A percentile compares a stretch with the other conserved stretches of the same genome.
Conservation (phyloP, 257 asterid genomes). For the Solanum sejunctum region DNA sequence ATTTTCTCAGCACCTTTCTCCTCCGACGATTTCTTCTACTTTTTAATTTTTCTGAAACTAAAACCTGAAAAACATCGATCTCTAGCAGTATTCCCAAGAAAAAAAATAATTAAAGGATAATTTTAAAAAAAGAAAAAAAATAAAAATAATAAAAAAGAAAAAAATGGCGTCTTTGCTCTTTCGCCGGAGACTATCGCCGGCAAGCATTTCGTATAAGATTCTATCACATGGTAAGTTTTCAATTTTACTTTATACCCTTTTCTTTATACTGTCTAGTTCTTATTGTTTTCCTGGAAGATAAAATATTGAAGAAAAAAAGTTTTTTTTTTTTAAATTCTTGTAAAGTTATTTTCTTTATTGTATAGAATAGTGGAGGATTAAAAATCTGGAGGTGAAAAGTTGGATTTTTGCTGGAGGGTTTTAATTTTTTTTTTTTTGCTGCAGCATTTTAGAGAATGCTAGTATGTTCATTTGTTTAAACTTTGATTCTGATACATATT, state of each 20-base stretch:
- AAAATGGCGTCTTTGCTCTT: slow-evolving; percentile 37
- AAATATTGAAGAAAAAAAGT: neutral
- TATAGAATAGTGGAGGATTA: neutral
- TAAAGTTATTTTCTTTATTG: neutral
- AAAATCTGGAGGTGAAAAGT: neutral
- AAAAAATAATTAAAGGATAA: neutral
- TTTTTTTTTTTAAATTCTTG: neutral
- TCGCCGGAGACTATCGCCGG: slow-evolving; percentile 27
- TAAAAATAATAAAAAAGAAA: neutral
- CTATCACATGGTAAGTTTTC: slow-evolving; percentile 21
- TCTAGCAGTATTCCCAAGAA: neutral
- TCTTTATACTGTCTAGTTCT: neutral
- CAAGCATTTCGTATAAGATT: neutral
- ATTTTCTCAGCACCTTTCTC: neutral
- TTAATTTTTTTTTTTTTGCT: too few relatives aligned
- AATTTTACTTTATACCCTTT: neutral
- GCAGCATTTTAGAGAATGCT: neutral
- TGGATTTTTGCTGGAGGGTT: neutral
- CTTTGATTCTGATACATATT: neutral
- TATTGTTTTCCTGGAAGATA: neutral
- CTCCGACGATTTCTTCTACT: neutral
- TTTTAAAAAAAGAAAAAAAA: neutral
- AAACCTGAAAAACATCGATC: neutral
- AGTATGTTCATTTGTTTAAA: neutral
- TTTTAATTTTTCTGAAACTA: neutral